A percentile compares a stretch with the other conserved stretches of the same genome.
These are phyloP conservation scores for Cocos nucifera DNA, from an alignment of 176 grass and related monocot genomes.

Conservation along the genomic window DNA sequence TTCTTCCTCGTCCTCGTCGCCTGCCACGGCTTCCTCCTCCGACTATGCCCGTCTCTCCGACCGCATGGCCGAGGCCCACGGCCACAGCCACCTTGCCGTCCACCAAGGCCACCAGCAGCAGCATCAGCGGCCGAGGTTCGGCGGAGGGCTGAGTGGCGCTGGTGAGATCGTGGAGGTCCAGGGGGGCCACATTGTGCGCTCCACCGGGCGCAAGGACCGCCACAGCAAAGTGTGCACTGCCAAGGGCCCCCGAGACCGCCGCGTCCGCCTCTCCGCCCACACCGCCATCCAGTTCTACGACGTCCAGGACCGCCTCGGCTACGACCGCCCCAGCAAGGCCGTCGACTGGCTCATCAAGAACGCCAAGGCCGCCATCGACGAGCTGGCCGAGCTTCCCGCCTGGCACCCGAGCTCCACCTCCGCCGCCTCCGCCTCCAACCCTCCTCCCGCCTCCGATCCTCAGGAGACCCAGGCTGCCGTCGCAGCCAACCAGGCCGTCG, in stretches of 20 bases:
- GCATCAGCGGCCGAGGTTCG: constrained; percentile 27
- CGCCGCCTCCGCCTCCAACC: neutral
- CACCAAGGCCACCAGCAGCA: constrained; percentile 38
- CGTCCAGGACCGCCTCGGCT: constrained; percentile 92
- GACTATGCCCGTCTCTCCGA: constrained; percentile 71
- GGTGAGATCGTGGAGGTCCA: constrained; percentile 89
- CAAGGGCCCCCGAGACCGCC: constrained; percentile 70
- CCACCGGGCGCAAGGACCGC: constrained; percentile 87
- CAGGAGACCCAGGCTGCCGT: no score
- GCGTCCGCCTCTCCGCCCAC: constrained; percentile 78
- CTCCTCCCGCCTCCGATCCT: no score
- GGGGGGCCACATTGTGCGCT: constrained; percentile 90
- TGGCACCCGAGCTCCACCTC: constrained; percentile 50
- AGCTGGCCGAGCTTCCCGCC: constrained; percentile 59
- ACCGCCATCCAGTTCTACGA: constrained; percentile 99
- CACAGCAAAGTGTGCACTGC: constrained; percentile 98
- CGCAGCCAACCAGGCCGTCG: neutral
- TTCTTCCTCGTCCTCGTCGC: constrained; percentile 34
- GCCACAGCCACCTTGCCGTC: constrained; percentile 40
- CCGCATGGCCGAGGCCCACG: constrained; percentile 49
- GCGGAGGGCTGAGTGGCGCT: constrained; percentile 34
- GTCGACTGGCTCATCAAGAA: constrained; percentile 98
- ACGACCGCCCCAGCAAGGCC: constrained; percentile 94
- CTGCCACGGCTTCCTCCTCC: constrained; percentile 39
- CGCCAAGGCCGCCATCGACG: constrained; percentile 84